These are phyloP conservation scores for Anthracocystis setariae DNA, from an alignment of 1,284 basidiomycete species.

Conservation along the genomic window DNA sequence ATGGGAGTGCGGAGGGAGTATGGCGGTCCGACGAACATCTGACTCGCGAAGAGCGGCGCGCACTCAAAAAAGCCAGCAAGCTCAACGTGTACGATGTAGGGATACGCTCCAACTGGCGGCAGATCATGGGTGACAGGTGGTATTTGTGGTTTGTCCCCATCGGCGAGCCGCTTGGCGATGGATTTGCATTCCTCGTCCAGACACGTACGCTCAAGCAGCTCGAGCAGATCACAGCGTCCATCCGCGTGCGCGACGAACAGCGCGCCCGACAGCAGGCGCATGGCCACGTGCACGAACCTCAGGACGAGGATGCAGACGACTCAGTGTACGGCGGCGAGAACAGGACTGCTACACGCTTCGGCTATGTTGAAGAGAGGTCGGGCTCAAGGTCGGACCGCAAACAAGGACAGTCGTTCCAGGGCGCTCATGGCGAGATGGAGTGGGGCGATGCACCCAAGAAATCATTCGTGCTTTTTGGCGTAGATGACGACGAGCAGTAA, in stretches of 20 bases:
- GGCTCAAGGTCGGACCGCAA: conserved; percentile 19
- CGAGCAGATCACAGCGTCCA: conserved; percentile 43
- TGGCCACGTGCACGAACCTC: not conserved
- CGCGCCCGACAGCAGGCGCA: not conserved
- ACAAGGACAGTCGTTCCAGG: conserved; percentile 33
- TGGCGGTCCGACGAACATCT: conserved; percentile 57
- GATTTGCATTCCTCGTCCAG: conserved; percentile 43
- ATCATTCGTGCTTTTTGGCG: conserved; percentile 44
- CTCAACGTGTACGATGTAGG: conserved; percentile 64
- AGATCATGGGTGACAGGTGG: conserved; percentile 53
- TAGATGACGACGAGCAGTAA: conserved; percentile 43
- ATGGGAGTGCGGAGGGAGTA: not conserved
- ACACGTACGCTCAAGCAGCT: conserved; percentile 40
- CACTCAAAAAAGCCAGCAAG: conserved; percentile 53
- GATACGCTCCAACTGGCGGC: conserved; percentile 43
- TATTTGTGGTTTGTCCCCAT: conserved; percentile 56
- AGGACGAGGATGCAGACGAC: conserved; percentile 24
- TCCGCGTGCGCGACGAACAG: conserved; percentile 19
- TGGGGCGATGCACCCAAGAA: conserved; percentile 55
- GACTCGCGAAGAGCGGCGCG: conserved; percentile 46
- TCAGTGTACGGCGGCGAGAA: conserved; percentile 30
- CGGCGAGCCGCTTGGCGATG: conserved; percentile 50
- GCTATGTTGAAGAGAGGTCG: conserved; percentile 11
- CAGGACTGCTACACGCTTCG: conserved; percentile 17
- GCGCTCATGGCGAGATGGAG: conserved; percentile 53